Base-by-base conservation (phyloP, 2,329 filamentous ascomycete species). In the Celoporthe dispersa region DNA sequence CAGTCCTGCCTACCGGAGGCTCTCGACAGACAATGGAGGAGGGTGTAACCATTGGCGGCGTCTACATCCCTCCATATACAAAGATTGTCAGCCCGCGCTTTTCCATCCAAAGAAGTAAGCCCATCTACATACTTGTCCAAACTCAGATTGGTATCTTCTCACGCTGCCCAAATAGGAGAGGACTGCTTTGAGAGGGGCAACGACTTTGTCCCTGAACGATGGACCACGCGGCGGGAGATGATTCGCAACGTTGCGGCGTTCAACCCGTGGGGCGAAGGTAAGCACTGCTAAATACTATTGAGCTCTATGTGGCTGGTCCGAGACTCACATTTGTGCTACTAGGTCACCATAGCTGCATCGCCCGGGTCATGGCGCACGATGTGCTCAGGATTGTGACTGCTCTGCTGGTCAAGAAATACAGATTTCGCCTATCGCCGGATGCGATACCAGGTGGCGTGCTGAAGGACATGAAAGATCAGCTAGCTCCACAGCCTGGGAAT, bases 151-250 rank as follows among this genome's bases (percentile, higher is more conserved):
- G 8, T 31, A 14, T 31, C 1, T 7, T 57, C 28, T 57, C 16
- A 57, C 28, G 33, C 16, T 14, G 3, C 14, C 6, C n/a, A 5
- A 8, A 31, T 5, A 57, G 53, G 53, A 57, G 53, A 33, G 4
- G 25, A 57, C 12, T 57, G 53, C 14, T 57, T 57, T 33, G 75
- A 72, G 48, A 63, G 66, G 2, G 73, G 75, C 8, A 68, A 71
- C 1, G 76, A 79, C 31, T 82, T 81, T 64, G 75, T 82, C 7
- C 81, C 81, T 1, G 80, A 82, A 66, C 75, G 81, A 35, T 82
- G 80, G 79, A 80, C 76, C 2, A 75, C 75, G 4, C 71, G 68
- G 19, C 75, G 75, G 2, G 77, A 81, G 11, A 70, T 82, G 69
- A 73, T 78, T n/a, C 76, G 73, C 31, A 76, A 81, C 64, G 67